Evolutionary conservation across 768 basidiomycete species (phyloP).

Genomic region (Mycena indigotica): DNA sequence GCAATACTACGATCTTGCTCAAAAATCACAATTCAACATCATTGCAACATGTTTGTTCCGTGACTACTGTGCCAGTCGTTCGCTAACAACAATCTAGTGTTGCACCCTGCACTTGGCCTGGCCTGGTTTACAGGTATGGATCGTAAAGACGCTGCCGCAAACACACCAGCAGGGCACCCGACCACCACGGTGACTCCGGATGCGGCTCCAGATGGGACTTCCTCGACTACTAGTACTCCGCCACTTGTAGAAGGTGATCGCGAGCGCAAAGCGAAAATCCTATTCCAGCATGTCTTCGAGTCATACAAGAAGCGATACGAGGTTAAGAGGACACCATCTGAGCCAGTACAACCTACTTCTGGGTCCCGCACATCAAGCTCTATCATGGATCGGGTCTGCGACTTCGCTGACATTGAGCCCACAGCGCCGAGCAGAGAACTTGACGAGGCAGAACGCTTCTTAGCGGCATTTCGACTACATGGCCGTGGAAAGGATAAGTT

Average conservation of each 20-base stretch:
- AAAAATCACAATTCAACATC: neutral
- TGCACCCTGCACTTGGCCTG: neutral
- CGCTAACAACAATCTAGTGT: neutral
- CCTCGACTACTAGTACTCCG: neutral
- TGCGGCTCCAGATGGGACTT: too few relatives aligned
- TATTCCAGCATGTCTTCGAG: neutral
- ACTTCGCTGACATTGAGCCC: neutral
- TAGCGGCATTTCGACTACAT: neutral
- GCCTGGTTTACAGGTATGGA: neutral
- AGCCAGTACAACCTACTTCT: neutral
- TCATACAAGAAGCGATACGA: neutral
- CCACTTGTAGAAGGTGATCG: neutral
- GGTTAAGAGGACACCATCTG: neutral
- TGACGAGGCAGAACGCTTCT: constrained; percentile 2
- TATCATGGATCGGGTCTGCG: neutral
- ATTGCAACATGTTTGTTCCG: neutral
- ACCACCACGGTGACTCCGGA: too few relatives aligned
- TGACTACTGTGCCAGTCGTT: neutral
- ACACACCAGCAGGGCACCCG: too few relatives aligned
- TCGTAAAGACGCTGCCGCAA: too few relatives aligned
- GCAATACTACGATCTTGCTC: neutral
- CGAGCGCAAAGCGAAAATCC: neutral
- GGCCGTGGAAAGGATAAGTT: neutral
- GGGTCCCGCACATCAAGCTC: neutral
- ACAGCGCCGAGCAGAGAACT: neutral